Base-by-base conservation (phyloP, 164 flowering plant genomes). In the Vitis rupestris region DNA sequence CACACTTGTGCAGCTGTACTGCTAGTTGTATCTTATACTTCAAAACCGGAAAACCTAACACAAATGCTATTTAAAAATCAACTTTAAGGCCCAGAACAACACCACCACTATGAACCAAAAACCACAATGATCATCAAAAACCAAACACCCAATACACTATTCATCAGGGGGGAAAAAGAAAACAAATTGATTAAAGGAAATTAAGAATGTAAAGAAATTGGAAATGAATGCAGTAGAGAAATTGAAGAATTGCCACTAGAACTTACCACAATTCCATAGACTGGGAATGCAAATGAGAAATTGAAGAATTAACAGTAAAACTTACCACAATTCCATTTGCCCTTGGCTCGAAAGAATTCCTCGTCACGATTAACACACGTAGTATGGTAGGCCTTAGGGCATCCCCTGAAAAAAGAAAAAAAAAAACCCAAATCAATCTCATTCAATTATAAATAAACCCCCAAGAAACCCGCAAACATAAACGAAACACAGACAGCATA, bases 361-460 rank as follows among this genome's bases (percentile, higher is more conserved):
- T 90, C 96, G 66, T 95, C 98, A 2, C 90, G 89, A 71, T 89
- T 87, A 63, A 93, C 89, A 79, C 99, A 95, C 23, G 89, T 65
- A 74, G 97, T 92, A 74, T 95, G 99, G 61, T 95, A 95, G 0
- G 96, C 99, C 83, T 95, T 95, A 3, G 98, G 92, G 74, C 99
- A 95, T 54, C 92, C 92, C 86, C 99, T 95, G 72, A 15, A 63
- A 74, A 72, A 66, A 44, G 64, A 63, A 61, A 74, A 58, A 53
- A 61, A 53, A 61, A 74, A 27, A 5, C 54, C 57, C 3, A 27
- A 16, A 10, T 9, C 65, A 64, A 19, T 61, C 9, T 2, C 66
- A 60, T 48, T 31, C 50, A 73, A 51, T 8, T 17, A 19, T 11
- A 58, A 16, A 13, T 14, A 55, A 52, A 27, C 4, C 56, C 2